phyloP scores from a whole-genome alignment of 2,329 filamentous ascomycete genomes.

The Colletotrichum sidae region DNA sequence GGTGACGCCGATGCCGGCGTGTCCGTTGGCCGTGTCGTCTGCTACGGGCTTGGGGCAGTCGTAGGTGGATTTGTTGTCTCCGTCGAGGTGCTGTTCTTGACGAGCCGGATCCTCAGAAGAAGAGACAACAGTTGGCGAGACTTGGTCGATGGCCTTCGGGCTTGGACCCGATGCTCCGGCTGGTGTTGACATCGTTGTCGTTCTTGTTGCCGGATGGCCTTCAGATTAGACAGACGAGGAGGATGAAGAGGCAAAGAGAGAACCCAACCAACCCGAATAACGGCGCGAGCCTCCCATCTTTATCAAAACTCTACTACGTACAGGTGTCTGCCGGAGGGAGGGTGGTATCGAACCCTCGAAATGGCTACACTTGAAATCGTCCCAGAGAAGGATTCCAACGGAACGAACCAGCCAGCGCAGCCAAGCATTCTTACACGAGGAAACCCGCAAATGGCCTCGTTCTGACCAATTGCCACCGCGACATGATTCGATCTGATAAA shows the following conservation, averaged over 20 bases:
- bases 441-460: slow-evolving; percentile 3
- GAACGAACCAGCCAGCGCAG: slow-evolving; percentile 6
- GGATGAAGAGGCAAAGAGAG: neutral
- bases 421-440: slow-evolving; percentile 6
- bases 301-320: neutral
- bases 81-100: slow-evolving; percentile 3
- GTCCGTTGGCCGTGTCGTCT: neutral
- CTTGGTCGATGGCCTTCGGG: neutral
- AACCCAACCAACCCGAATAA: neutral
- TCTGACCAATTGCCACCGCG: neutral
- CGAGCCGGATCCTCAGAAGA: neutral
- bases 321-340: neutral
- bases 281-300: neutral
- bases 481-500: slow-evolving; percentile 16
- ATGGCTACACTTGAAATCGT: neutral
- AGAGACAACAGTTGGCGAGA: neutral
- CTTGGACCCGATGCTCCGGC: neutral
- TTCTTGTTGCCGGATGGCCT: neutral
- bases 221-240: neutral
- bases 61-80: neutral
- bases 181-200: slow-evolving; percentile 1
- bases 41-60: neutral
- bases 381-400: neutral
- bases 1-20: slow-evolving; percentile 43
- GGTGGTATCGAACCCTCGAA: neutral